phyloP scores from a whole-genome alignment of 1,284 basidiomycete species.

The Fomitopsis betulina region DNA sequence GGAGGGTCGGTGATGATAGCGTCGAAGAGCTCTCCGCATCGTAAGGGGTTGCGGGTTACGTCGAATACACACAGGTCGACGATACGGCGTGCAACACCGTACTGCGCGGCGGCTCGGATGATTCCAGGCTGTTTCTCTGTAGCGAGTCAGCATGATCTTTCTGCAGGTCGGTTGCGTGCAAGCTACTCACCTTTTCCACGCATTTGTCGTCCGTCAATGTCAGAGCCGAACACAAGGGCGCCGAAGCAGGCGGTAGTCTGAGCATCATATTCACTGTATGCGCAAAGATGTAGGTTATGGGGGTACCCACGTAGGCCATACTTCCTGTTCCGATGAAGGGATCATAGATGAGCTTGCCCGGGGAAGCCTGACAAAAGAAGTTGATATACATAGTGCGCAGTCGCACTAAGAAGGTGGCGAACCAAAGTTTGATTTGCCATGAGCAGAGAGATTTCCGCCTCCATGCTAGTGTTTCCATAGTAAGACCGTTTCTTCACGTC shows the following conservation, averaged over 20 bases:
- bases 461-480: constrained; percentile 98
- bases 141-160: constrained; percentile 9
- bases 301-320: constrained; percentile 75
- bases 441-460: constrained; percentile 88
- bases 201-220: constrained; percentile 98
- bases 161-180: background rate
- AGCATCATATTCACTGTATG: background rate
- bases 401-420: constrained; percentile 7
- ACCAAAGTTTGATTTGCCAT: constrained; percentile 97
- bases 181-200: constrained; percentile 70
- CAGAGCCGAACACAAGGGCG: constrained; percentile 84
- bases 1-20: constrained; percentile 94
- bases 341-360: constrained; percentile 91
- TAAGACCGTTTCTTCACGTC: constrained; percentile 90
- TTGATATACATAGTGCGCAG: no score
- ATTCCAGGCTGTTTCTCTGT: constrained; percentile 64
- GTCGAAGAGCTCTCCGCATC: constrained; percentile 87
- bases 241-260: constrained; percentile 87
- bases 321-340: constrained; percentile 97
- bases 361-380: constrained; percentile 53
- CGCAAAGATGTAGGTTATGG: constrained; percentile 2
- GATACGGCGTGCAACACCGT: constrained; percentile 73
- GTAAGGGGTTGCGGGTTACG: constrained; percentile 85
- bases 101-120: constrained; percentile 79
- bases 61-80: constrained; percentile 90